Percentiles rank a stretch among this genome's conserved stretches.
phyloP scores from a whole-genome alignment of 148 eudicot genomes.

The Rhododendron vialii region DNA sequence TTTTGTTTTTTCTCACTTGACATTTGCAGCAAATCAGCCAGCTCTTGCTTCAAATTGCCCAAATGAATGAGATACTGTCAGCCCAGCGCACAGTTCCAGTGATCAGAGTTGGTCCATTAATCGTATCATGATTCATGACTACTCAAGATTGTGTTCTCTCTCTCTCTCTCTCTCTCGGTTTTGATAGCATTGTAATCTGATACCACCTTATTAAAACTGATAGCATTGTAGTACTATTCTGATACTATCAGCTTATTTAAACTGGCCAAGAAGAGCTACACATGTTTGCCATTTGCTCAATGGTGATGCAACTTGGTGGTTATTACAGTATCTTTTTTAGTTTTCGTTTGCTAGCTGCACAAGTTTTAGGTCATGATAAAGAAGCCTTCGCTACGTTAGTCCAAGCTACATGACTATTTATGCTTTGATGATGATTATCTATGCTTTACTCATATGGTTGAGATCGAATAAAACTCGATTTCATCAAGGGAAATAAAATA shows the following conservation, averaged over 20 bases:
- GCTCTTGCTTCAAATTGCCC: slow-evolving; percentile 57
- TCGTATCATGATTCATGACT: background rate
- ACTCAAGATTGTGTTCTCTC: background rate
- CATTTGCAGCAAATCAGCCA: slow-evolving; percentile 60
- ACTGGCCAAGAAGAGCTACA: background rate
- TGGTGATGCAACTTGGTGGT: background rate
- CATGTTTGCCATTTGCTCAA: background rate
- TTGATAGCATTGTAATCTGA: background rate
- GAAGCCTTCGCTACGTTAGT: background rate
- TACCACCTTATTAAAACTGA: background rate
- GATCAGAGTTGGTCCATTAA: slow-evolving; percentile 30
- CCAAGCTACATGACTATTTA: background rate
- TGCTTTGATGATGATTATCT: background rate
- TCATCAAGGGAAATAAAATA: too few species aligned
- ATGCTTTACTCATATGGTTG: background rate
- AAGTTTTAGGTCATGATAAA: background rate
- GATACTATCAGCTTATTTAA: background rate
- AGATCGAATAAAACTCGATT: too few species aligned
- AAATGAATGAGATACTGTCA: slow-evolving; percentile 54
- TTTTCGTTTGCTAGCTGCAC: background rate
- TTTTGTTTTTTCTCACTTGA: background rate
- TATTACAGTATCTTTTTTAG: background rate
- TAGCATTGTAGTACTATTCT: background rate
- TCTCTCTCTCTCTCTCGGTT: background rate
- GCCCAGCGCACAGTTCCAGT: slow-evolving; percentile 55